Base-by-base conservation (phyloP, 768 basidiomycete genomes). In the Podaxis mareebaensis region DNA sequence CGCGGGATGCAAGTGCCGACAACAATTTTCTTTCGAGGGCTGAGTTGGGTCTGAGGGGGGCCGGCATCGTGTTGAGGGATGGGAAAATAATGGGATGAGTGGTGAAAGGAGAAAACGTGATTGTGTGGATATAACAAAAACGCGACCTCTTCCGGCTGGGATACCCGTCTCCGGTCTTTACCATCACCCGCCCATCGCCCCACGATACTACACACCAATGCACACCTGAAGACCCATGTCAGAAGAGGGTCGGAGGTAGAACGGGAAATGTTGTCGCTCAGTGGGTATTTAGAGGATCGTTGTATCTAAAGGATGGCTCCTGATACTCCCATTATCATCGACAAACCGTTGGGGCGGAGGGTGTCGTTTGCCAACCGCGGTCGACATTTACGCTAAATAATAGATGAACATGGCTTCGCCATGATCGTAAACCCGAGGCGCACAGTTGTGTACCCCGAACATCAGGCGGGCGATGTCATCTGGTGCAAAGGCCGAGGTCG, bases 1-100 rank as follows among this genome's bases (percentile, higher is more conserved):
- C 85, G 48, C 93, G 85, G 22, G 91, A 89, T 1, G 74, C 64
- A 42, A 93, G 83, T 0, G 91, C 85, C 7, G 81, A 75, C 13
- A 69, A 59, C 36, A 94, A 69, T 64, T 78, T 76, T 7, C 64
- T 67, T 52, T 71, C 71, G 26, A 83, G 69, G 13, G 75, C 69
- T 24, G 70, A 66, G 65, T 20, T 8, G 38, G 17, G 53, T 13
- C 28, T 30, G 64, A 42, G 51, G 22, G 46, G n/a, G 11, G 39
- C 1, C 22, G 44, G 22, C 42, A 10, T 33, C 17, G 61, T 15
- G n/a, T 20, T 24, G 15, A 33, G 48, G 24, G 26, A 28, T 58
- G 46, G 51, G 59, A 61, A 38, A 39, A 59, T 24, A 62, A 30
- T 36, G 63, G 38, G 36, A 46, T 46, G 17, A 15, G 44, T 22